Conservation (phyloP, 2,329 filamentous ascomycete genomes). For the Colletotrichum melonis region DNA sequence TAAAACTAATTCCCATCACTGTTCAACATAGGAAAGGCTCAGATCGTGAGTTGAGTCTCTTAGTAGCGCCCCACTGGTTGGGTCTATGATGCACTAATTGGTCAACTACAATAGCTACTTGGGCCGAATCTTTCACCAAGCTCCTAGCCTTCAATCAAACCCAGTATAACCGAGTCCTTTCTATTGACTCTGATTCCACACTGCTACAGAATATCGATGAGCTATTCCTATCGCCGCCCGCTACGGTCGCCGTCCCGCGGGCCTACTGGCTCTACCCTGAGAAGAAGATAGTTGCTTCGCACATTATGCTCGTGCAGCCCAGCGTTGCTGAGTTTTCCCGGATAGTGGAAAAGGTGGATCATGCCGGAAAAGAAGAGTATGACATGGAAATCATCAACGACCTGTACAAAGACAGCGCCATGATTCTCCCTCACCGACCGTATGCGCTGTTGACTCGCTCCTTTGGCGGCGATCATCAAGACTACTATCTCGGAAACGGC, state of each 20-base stretch:
- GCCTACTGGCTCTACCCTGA: constrained; percentile 75
- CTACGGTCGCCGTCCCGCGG: constrained; percentile 72
- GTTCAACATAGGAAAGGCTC: constrained; percentile 49
- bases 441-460: constrained; percentile 72
- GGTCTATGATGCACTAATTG: not conserved
- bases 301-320: constrained; percentile 72
- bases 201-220: constrained; percentile 73
- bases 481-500: constrained; percentile 50
- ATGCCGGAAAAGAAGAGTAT: constrained; percentile 52
- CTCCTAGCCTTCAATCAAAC: constrained; percentile 71
- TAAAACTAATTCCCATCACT: constrained; percentile 55
- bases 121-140: constrained; percentile 75
- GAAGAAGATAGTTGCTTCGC: constrained; percentile 65
- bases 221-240: constrained; percentile 72
- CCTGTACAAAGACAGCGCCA: constrained; percentile 66
- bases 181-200: constrained; percentile 70
- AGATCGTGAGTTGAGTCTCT: constrained; percentile 46
- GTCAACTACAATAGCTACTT: constrained; percentile 52
- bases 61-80: too few relatives aligned
- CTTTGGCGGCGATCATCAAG: constrained; percentile 64
- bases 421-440: constrained; percentile 72
- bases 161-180: constrained; percentile 62
- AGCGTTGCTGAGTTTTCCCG: constrained; percentile 60
- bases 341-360: constrained; percentile 41
- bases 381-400: constrained; percentile 78